These are phyloP conservation scores for Suhomyces xylopsoci DNA, from an alignment of 805 yeast genomes.

Conservation along the genomic window DNA sequence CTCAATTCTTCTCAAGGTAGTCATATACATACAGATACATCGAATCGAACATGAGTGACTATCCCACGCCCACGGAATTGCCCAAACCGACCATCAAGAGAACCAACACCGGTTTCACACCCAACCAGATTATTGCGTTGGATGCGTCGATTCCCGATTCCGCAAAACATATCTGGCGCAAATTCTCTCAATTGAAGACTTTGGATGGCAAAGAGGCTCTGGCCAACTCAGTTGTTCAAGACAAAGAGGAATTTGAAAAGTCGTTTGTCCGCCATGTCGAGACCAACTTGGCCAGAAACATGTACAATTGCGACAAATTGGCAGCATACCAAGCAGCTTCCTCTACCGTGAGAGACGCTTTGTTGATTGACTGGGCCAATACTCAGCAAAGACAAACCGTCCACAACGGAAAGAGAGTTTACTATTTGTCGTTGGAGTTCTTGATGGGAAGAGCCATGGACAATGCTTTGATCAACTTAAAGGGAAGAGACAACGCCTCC, in stretches of 20 bases:
- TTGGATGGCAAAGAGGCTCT: constrained; percentile 16
- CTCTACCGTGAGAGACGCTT: constrained; percentile 69
- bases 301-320: constrained; percentile 87
- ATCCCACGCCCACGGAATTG: constrained; percentile 34
- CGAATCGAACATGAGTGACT: constrained; percentile 28
- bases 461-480: constrained; percentile 83
- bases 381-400: constrained; percentile 88
- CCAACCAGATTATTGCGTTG: constrained; percentile 79
- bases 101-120: constrained; percentile 86
- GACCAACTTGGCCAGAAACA: constrained; percentile 83
- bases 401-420: constrained; percentile 79
- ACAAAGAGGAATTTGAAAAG: constrained; percentile 58
- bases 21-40: background rate
- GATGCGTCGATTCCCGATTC: constrained; percentile 79
- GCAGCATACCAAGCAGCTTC: constrained; percentile 94
- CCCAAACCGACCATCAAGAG: constrained; percentile 55
- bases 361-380: constrained; percentile 85
- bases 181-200: constrained; percentile 49
- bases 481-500: constrained; percentile 57
- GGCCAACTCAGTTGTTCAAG: constrained; percentile 15
- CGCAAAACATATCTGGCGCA: constrained; percentile 75
- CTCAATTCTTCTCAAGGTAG: background rate
- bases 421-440: constrained; percentile 83
- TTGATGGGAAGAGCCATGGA: constrained; percentile 95
- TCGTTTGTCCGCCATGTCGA: constrained; percentile 83